Base-by-base conservation (phyloP, 1,139 yeast genomes). In the Meyerozyma carpophila region DNA sequence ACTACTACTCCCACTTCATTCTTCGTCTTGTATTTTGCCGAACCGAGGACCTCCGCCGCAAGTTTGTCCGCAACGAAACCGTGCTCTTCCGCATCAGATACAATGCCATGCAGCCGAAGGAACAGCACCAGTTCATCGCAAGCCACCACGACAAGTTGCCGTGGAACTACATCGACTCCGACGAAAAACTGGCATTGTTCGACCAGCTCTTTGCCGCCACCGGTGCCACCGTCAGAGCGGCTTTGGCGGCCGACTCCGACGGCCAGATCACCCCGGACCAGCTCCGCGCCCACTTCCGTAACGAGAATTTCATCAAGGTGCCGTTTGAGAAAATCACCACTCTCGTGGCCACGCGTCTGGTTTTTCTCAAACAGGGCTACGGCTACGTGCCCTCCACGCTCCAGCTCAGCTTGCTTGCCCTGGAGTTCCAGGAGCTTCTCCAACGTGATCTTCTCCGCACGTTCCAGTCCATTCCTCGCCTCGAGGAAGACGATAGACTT, bases 401-500 rank as follows among this genome's bases (percentile, higher is more conserved):
- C 58, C 97, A 90, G 61, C 68, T 85, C 50, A 81, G 81, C 45
- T 65, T 88, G 43, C 68, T 93, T 38, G 70, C 83, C 0, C 71
- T 68, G 37, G 96, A 89, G 59, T 91, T 84, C 58, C 70, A 79
- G 42, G 73, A 71, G 13, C 68, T 68, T 43, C 70, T 94, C 41
- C 61, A 63, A 4, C 61, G 66, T 8, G 79, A 81, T 32, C 69
- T 93, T 47, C 64, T 82, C 20, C 68, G 73, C 45, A 88, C 98
- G 0, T 84, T 89, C 54, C 86, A 85, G 54, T 77, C 86, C 21
- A 67, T 91, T 43, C 95, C 97, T 3, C 73, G 94, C 16, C 68
- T 93, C 44, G 96, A 90, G 56, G 98, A 93, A 65, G 97, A 91
- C 58, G 95, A 90, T 59, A 73, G 99, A 47, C 65, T 93, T 40